phyloP scores from a whole-genome alignment of 2,329 filamentous ascomycete species.

The Fulvia fulva region DNA sequence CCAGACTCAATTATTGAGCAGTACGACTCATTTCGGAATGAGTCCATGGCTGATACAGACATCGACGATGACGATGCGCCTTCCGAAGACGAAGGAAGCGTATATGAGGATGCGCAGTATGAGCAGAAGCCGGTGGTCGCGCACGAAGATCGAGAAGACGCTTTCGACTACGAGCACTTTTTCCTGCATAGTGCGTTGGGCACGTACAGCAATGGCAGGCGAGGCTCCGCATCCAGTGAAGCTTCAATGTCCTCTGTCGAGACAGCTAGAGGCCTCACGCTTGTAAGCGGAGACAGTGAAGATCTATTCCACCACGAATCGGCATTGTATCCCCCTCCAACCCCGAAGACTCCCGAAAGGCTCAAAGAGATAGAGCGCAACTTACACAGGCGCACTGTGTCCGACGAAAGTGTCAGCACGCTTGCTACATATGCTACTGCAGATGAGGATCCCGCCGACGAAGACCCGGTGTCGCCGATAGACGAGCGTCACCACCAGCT shows the following conservation, averaged over 20 bases:
- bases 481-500: slow-evolving; percentile 7
- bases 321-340: slow-evolving; percentile 24
- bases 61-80: slow-evolving; percentile 16
- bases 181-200: slow-evolving; percentile 91
- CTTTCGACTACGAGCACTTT: slow-evolving; percentile 95
- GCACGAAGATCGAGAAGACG: slow-evolving; percentile 90
- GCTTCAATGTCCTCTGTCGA: slow-evolving; percentile 47
- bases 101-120: slow-evolving; percentile 44
- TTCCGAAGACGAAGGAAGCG: slow-evolving; percentile 30
- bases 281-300: slow-evolving; percentile 13
- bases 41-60: slow-evolving; percentile 13
- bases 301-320: slow-evolving; percentile 21
- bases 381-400: slow-evolving; percentile 48
- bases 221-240: slow-evolving; percentile 21
- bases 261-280: slow-evolving; percentile 41
- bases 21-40: slow-evolving; percentile 22
- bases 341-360: slow-evolving; percentile 32
- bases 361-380: slow-evolving; percentile 33
- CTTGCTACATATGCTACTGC: slow-evolving; percentile 62
- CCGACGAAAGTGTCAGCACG: slow-evolving; percentile 58
- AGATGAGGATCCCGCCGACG: slow-evolving; percentile 41
- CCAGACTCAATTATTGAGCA: slow-evolving; percentile 9
- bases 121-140: slow-evolving; percentile 38
- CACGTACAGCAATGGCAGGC: slow-evolving; percentile 56
- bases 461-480: background rate